Percentiles rank a stretch among this genome's conserved stretches.
phyloP scores from a whole-genome alignment of 352 stramenopile species.

The Lagenidium sp. region DNA sequence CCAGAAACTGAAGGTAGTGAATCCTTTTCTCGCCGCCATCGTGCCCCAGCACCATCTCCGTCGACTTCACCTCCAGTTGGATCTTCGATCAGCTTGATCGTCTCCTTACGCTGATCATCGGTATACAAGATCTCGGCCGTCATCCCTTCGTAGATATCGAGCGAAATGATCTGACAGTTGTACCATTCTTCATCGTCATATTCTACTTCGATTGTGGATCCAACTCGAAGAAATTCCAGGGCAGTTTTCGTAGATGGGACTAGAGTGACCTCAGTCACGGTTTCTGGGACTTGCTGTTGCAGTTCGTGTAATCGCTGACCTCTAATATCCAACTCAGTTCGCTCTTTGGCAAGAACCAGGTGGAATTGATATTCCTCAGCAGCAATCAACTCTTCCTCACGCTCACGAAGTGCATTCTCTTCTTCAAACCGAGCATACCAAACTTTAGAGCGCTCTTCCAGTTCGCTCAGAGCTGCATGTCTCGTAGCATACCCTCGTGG shows the following conservation, averaged over 20 bases:
- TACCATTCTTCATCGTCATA: conserved; percentile 74
- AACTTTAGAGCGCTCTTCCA: conserved; percentile 44
- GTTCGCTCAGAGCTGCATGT: conserved; percentile 42
- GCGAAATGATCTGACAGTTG: conserved; percentile 33
- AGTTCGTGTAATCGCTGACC: conserved; percentile 32
- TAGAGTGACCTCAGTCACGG: conserved; percentile 38
- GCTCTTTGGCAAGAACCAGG: conserved; percentile 29
- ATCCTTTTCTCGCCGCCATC: no score
- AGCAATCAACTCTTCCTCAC: conserved; percentile 40
- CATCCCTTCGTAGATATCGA: conserved; percentile 53
- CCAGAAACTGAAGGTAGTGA: conserved; percentile 6
- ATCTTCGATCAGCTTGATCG: conserved; percentile 46
- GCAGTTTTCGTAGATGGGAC: conserved; percentile 36
- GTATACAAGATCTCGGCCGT: conserved; percentile 53
- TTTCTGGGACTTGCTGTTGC: conserved; percentile 58
- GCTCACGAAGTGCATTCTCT: conserved; percentile 26
- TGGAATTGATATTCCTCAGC: conserved; percentile 37
- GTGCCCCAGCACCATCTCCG: no score
- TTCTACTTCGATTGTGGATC: conserved; percentile 49
- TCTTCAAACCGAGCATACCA: conserved; percentile 37
- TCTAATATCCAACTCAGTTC: conserved; percentile 25
- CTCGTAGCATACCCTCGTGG: conserved; percentile 59
- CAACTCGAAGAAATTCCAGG: conserved; percentile 55
- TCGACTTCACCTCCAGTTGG: conserved; percentile 14
- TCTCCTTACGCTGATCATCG: conserved; percentile 54